These are phyloP conservation scores for Carpinus fangiana DNA, from an alignment of 306 rosid species.

Conservation along the genomic window DNA sequence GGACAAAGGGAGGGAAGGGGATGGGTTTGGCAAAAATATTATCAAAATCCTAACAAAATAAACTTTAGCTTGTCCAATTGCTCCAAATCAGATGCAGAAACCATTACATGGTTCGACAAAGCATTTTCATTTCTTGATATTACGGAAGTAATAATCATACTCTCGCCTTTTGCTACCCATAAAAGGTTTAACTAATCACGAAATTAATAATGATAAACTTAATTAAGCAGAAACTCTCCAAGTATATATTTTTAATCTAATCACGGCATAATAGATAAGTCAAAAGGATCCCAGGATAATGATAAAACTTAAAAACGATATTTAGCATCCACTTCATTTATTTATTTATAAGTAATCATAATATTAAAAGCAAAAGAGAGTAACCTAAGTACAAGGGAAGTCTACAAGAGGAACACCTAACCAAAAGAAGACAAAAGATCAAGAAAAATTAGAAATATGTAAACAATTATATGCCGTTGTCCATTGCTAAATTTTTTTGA, in stretches of 20 bases:
- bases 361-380: no score
- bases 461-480: no score
- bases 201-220: neutral
- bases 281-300: neutral
- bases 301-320: neutral
- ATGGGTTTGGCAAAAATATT: neutral
- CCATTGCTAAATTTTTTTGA: no score
- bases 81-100: neutral
- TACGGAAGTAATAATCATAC: neutral
- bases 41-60: neutral
- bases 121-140: neutral
- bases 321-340: neutral
- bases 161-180: neutral
- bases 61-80: no score
- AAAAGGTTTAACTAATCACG: neutral
- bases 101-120: neutral
- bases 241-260: neutral
- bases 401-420: no score
- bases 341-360: no score
- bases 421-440: no score
- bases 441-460: no score
- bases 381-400: no score
- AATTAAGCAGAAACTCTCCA: neutral
- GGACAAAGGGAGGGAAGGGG: neutral
- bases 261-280: neutral